These are phyloP conservation scores for Ajuga reptans DNA, from an alignment of 305 asterid genomes.

Conservation along the genomic window DNA sequence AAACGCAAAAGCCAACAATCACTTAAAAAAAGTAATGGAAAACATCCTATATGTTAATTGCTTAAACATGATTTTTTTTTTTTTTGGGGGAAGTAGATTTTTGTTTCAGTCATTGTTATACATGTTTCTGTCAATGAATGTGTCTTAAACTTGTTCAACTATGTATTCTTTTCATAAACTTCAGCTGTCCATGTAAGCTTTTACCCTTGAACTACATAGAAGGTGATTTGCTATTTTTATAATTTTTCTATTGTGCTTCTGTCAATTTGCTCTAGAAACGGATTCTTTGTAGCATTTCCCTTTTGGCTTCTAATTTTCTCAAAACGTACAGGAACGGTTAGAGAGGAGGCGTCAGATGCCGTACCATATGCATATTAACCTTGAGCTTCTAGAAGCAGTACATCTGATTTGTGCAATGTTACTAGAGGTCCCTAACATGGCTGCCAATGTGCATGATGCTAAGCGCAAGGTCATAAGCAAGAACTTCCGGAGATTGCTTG, in stretches of 20 bases:
- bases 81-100: no score
- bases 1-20: no score
- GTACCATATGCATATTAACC: constrained; percentile 95
- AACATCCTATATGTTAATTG: no score
- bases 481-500: constrained; percentile 69
- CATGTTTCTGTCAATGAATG: no score
- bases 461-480: constrained; percentile 85
- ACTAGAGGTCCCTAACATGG: constrained; percentile 96
- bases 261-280: no score
- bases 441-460: constrained; percentile 78
- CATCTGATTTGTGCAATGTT: constrained; percentile 89
- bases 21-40: no score
- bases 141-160: no score
- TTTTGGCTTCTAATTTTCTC: not conserved
- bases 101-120: no score
- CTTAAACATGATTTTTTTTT: no score
- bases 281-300: not conserved
- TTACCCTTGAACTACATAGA: no score
- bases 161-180: no score
- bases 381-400: constrained; percentile 92
- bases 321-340: constrained; percentile 52
- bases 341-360: constrained; percentile 99
- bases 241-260: not conserved
- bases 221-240: not conserved
- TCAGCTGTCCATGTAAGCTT: no score